Base-by-base conservation (phyloP, 164 flowering plant species). In the Houttuynia cordata region DNA sequence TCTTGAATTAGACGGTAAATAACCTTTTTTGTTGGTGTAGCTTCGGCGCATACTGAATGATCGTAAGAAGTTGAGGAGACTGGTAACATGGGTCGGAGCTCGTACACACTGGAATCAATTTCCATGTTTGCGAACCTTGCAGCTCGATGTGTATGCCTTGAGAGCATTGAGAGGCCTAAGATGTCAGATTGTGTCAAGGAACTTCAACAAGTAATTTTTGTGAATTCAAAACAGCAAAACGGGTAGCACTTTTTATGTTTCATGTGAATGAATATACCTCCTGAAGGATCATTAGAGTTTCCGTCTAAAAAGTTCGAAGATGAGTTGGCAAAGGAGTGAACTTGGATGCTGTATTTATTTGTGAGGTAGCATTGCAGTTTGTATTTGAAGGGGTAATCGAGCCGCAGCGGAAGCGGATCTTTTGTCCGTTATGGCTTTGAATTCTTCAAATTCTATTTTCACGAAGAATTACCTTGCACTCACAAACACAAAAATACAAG, bases 101-200 rank as follows among this genome's bases (percentile, higher is more conserved):
- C 96, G 8, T 88, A 86, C 79, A 79, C 80, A 24, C 66, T 85
- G 74, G 95, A 91, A 66, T 86, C 99, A 5, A 65, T 87, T 59
- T 71, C 74, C 57, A 83, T 85, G 90, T 91, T 77, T 77, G 95
- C 97, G 25, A 87, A 86, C 72, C 71, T 94, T 57, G 99, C 96
- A 62, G 88, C 97, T 47, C 84, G 96, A 4, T 94, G 99, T 58
- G 88, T 88, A 4, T 83, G 96, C 22, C 61, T 50, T n/a, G 90
- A 91, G 61, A 82, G 99, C 59, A 76, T 73, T 14, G 91, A 88
- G 69, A 80, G 97, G 68, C 99, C 97, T 53, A 70, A 83, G 15
- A 85, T 91, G 90, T 67, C 64, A 34, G 97, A 85, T 49, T 94
- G 97, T 54, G 83, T 81, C 12, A 86, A 71, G 65, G 93, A 88